Base-by-base conservation (phyloP, 2,329 filamentous ascomycete genomes). In the Phialemonium atrogriseum region DNA sequence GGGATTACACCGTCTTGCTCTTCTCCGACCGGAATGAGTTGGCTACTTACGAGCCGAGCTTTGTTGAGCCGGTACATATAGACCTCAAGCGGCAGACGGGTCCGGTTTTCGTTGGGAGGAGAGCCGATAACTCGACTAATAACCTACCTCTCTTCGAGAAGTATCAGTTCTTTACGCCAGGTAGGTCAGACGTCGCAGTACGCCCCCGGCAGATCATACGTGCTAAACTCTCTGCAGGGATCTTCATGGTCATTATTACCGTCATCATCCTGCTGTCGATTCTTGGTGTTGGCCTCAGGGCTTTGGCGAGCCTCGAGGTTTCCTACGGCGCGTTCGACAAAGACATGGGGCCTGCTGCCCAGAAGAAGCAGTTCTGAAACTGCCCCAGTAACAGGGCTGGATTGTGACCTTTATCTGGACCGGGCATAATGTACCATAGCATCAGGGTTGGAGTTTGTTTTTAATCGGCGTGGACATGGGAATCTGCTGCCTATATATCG, bases 271-370 rank as follows among this genome's bases (percentile, higher is more conserved):
- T 94, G 29, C 59, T 94, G 38, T 63, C 74, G 17, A 88, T 96
- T 44, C 64, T 94, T 5, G 80, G 80, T 43, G 79, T 88, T 35
- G 91, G 82, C 10, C 62, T 96, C 34, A 74, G 60, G 37, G 87
- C 84, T 10, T 67, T 96, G 10, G 66, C 73, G 6, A 89, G 85
- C 44, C 68, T 98, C 12, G 71, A 95, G 55, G 85, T 96, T 18
- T 84, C 85, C 1, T 96, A 96, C 56, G 86, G 84, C 41, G 87
- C 91, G 2, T 98, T 96, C 54, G 89, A 93, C 54, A 95, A 94
- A 68, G 89, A 95, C 47, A 94, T 86, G 68, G 85, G 87, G 0
- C 84, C 86, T n/a, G 68, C 77, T 22, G 82, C 82, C 19, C 84
- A 93, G 60, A 94, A 88, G 75, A 94, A 86, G 65, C 70, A 80